phyloP scores from a whole-genome alignment of 2,329 filamentous ascomycete genomes.

The Fusarium setosum region DNA sequence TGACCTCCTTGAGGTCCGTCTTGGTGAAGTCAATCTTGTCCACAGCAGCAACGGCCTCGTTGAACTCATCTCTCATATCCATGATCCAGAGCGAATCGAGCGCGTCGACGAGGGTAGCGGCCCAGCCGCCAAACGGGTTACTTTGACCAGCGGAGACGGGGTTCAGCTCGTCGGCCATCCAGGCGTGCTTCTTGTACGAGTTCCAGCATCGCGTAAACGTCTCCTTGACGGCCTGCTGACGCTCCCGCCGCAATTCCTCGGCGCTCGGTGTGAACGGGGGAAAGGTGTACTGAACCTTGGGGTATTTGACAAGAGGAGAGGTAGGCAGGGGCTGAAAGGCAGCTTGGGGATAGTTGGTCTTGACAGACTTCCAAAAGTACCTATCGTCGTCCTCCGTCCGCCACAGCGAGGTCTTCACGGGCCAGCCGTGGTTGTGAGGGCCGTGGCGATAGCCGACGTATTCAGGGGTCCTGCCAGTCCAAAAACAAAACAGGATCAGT shows the following conservation, averaged over 20 bases:
- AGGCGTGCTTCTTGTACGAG: constrained; percentile 71
- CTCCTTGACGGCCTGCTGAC: constrained; percentile 53
- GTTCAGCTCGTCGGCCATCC: constrained; percentile 72
- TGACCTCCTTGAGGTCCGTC: constrained; percentile 61
- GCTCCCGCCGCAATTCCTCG: constrained; percentile 47
- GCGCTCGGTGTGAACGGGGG: constrained; percentile 38
- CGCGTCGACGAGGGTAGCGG: constrained; percentile 74
- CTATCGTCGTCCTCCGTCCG: constrained; percentile 37
- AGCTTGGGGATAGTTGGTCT: constrained; percentile 42
- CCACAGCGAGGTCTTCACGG: constrained; percentile 37
- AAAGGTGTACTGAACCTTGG: constrained; percentile 49
- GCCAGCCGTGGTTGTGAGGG: constrained; percentile 33
- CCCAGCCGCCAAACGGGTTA: constrained; percentile 75
- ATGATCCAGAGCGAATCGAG: constrained; percentile 81
- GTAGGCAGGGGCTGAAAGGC: constrained; percentile 47
- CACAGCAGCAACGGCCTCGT: constrained; percentile 69
- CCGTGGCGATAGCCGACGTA: constrained; percentile 28
- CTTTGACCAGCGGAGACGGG: constrained; percentile 64
- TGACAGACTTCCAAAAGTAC: constrained; percentile 45
- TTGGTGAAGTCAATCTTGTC: constrained; percentile 70
- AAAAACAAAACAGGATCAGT: constrained; percentile 36
- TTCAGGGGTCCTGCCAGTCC: constrained; percentile 28
- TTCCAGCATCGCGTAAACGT: constrained; percentile 59
- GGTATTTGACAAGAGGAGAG: constrained; percentile 41
- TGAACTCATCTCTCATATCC: constrained; percentile 73